Evolutionary conservation across 2,329 filamentous ascomycete genomes (phyloP).

Genomic region (Colletotrichum sp.): DNA sequence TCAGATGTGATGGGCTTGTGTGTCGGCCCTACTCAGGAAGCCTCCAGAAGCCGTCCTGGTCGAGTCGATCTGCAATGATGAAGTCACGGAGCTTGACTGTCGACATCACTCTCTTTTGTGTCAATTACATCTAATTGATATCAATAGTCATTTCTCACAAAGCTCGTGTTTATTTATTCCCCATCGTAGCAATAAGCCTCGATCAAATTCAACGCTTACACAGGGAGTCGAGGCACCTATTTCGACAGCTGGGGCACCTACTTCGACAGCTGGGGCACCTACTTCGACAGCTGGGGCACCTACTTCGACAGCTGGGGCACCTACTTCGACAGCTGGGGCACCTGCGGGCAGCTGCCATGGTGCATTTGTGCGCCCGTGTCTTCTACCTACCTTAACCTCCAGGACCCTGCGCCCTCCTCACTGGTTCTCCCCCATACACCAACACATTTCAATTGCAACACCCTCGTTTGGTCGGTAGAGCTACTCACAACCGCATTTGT

Average conservation of each 20-base stretch:
- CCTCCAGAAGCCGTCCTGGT: not conserved
- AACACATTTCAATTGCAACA: not conserved
- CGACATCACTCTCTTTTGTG: not conserved
- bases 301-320: not conserved
- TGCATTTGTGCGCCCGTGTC: no score
- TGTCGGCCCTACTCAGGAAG: not conserved
- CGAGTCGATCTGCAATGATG: not conserved
- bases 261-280: not conserved
- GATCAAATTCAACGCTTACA: not conserved
- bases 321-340: not conserved
- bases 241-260: not conserved
- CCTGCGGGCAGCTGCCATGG: not conserved
- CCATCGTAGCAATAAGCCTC: not conserved
- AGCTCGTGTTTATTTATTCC: not conserved
- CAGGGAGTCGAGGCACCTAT: not conserved
- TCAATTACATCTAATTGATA: rapidly evolving
- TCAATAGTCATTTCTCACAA: not conserved
- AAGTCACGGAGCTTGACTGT: not conserved
- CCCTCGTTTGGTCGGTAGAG: not conserved
- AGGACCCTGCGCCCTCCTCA: not conserved
- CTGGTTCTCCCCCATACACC: not conserved
- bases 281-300: no score
- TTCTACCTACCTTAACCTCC: not conserved
- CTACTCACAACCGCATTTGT: rapidly evolving
- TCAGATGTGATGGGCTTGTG: not conserved